Conservation (phyloP, 2,329 filamentous ascomycete genomes). For the Verticillium nubilum region DNA sequence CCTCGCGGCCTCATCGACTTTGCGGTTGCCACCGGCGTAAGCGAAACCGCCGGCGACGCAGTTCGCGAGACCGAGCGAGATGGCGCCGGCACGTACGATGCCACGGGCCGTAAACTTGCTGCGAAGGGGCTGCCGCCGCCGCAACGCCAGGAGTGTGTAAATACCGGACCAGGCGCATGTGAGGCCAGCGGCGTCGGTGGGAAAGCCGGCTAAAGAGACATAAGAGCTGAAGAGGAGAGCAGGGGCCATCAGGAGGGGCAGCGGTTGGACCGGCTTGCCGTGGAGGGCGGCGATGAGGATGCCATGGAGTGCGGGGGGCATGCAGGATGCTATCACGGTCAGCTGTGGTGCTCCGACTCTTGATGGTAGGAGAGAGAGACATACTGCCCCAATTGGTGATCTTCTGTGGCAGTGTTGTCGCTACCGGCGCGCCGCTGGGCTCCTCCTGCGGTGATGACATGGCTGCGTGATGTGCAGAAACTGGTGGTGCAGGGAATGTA, state of each 20-base stretch:
- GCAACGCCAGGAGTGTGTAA: constrained; percentile 50
- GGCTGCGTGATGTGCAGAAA: too few species aligned
- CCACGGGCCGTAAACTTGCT: constrained; percentile 42
- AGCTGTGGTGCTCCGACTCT: constrained; percentile 1
- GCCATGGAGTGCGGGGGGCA: constrained; percentile 50
- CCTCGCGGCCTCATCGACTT: constrained; percentile 42
- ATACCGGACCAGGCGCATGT: constrained; percentile 52
- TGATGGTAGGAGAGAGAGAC: constrained; percentile 18
- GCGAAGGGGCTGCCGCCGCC: constrained; percentile 34
- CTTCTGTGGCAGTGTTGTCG: constrained; percentile 23
- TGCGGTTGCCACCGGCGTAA: constrained; percentile 45
- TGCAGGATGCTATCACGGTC: constrained; percentile 37
- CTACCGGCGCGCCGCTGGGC: background rate
- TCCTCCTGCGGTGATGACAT: background rate
- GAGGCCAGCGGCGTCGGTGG: constrained; percentile 50
- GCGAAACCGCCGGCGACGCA: constrained; percentile 43
- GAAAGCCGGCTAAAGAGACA: constrained; percentile 54
- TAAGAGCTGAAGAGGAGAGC: constrained; percentile 52
- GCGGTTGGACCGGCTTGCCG: constrained; percentile 43
- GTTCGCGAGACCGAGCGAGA: constrained; percentile 45
- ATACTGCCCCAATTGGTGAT: constrained; percentile 46
- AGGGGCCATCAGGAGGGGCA: constrained; percentile 45
- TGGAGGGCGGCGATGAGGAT: constrained; percentile 53
- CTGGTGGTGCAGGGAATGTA: too few species aligned
- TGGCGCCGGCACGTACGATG: constrained; percentile 41